Percentiles rank a stretch among this genome's conserved stretches.
These are phyloP conservation scores for Leccinellum rugosiceps DNA, from an alignment of 768 basidiomycete species.

Conservation along the genomic window DNA sequence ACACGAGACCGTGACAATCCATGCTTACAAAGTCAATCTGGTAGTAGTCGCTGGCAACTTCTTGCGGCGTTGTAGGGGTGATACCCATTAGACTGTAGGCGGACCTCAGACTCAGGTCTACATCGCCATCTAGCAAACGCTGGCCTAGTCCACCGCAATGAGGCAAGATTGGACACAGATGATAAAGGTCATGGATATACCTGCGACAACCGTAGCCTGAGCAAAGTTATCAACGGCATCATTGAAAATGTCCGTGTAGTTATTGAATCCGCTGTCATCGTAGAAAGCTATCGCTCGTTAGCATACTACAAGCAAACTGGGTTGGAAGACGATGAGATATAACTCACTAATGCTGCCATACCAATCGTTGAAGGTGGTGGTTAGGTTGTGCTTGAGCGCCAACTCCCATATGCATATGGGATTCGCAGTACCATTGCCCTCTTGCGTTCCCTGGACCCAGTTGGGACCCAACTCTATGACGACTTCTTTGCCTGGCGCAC, in stretches of 20 bases:
- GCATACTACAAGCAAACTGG: not conserved
- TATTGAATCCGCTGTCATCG: slow-evolving; percentile 45
- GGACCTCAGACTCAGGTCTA: slow-evolving; percentile 52
- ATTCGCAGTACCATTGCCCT: slow-evolving; percentile 48
- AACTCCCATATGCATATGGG: slow-evolving; percentile 60
- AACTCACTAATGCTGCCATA: slow-evolving; percentile 44
- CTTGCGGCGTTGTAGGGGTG: slow-evolving; percentile 44
- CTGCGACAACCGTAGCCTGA: slow-evolving; percentile 42
- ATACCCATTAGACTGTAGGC: slow-evolving; percentile 54
- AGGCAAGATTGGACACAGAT: not conserved
- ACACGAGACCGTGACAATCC: not conserved
- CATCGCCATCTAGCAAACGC: slow-evolving; percentile 25
- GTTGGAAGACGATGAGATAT: not conserved
- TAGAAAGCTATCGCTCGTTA: slow-evolving; percentile 43
- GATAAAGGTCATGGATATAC: slow-evolving; percentile 31
- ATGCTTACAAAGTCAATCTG: slow-evolving; percentile 38
- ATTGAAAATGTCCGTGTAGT: slow-evolving; percentile 46
- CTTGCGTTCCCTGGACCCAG: slow-evolving; percentile 57
- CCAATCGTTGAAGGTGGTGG: slow-evolving; percentile 42
- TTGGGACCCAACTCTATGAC: slow-evolving; percentile 58
- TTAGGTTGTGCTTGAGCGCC: slow-evolving; percentile 53
- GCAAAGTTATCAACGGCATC: slow-evolving; percentile 39
- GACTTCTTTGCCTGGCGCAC: slow-evolving; percentile 32
- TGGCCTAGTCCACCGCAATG: slow-evolving; percentile 6
- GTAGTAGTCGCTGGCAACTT: slow-evolving; percentile 56